Evolutionary conservation across 139 green algal genomes (phyloP), one percentile per base, ranked within the genome.

Genomic region (Coccomyxa sp.): DNA sequence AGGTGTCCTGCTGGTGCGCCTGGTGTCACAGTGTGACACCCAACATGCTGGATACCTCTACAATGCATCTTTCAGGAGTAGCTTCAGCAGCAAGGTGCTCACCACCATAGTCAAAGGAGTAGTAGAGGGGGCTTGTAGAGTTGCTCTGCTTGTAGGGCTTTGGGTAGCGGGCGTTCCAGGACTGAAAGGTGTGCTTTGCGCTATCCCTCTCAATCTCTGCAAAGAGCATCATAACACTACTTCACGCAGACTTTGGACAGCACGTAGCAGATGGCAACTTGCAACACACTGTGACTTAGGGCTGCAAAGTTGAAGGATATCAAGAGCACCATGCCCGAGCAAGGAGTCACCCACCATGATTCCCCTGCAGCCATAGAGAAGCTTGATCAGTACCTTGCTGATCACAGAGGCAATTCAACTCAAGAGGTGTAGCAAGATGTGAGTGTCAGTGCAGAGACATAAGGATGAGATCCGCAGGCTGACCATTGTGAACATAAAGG

Each of bases 71-170:
- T n/a, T n/a, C n/a, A n/a, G n/a, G n/a, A n/a, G n/a, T n/a, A n/a
- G n/a, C n/a, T n/a, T n/a, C n/a, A n/a, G n/a, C n/a, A n/a, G n/a
- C 2, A 6, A 64, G 50, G 18, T 18, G 35, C 64, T 10, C 69
- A 74, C 69, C 69, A 7, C 76, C 90, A 35, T 84, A 72, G 7
- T 92, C 85, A 69, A 88, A 93, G 29, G 79, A 88, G 80, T 84
- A 94, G 77, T 84, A 94, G 29, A 91, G 78, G 31, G 73, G 41
- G 22, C 78, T 86, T 3, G 37, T 8, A 16, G 80, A 89, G 10
- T 73, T 73, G 39, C 68, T 84, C 41, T 78, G 34, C 12, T 64
- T 34, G 72, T 83, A 78, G 2, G 90, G 88, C 29, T 85, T 76
- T n/a, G 37, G 55, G 77, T 82, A 86, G 8, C 85, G 74, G 40